Base-by-base conservation (phyloP, 768 basidiomycete genomes). In the Termitomyces sp. region DNA sequence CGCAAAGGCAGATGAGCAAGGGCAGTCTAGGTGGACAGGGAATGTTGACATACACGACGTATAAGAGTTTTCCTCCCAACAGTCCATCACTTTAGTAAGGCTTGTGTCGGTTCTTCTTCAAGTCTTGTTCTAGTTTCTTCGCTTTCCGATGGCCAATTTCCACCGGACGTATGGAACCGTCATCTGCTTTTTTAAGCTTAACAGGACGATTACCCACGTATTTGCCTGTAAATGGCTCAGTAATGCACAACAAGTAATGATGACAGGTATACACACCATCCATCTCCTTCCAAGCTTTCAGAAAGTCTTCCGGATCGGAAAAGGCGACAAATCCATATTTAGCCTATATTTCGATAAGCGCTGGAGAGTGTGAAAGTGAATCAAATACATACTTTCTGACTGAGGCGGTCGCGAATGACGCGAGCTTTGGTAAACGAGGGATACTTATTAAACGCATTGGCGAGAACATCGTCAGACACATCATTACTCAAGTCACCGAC, bases 201-300 rank as follows among this genome's bases (percentile, higher is more conserved):
- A 99, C 85, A n/a, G 97, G 97, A 53, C 97, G 83, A 67, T 96
- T 96, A 44, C 97, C 97, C 52, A 99, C 95, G 72, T 99, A 99
- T 78, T 98, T 98, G 61, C 95, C 95, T 74, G 33, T 50, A 16
- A 52, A 52, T 40, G 30, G 52, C 13, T 52, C 28, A 54, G 36
- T 13, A 47, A 30, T 24, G 28, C 2, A 56, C 32, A 54, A 32
- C 32, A 35, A 36, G 18, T 30, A 7, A 30, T 13, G 50, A 30
- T 33, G 52, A 3, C 41, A 44, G 1, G n/a, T 40, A 30, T 41
- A 69, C 89, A 36, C 64, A 92, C 95, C 96, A 71, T 98, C 94
- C 95, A 97, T 98, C 71, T 98, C 95, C 70, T 98, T 98, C 96
- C 96, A 99, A 18, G 96, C 96, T 68, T 86, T 95, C 56, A 99